These are phyloP conservation scores for Cladosporium sp. DNA, from an alignment of 2,329 filamentous ascomycete species.

Conservation along the genomic window DNA sequence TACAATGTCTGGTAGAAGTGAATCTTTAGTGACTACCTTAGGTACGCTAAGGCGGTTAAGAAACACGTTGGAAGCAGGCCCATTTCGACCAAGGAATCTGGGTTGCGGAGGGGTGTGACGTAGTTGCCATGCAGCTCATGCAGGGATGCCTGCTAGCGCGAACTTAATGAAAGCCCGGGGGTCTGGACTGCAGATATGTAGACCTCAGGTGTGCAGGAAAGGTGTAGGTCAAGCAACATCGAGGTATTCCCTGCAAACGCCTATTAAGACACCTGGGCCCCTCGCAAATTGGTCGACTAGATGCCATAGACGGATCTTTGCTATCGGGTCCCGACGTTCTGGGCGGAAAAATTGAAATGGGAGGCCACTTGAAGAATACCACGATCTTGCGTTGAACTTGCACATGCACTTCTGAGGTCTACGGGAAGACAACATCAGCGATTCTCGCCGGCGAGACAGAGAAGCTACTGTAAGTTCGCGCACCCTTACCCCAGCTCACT, in stretches of 20 bases:
- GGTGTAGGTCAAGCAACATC: not conserved
- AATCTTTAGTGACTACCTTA: not conserved
- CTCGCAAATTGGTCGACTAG: not conserved
- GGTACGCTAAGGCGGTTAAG: not conserved
- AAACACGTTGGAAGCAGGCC: not conserved
- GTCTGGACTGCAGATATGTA: slow-evolving; percentile 4
- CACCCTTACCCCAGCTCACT: not conserved
- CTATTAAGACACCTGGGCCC: not conserved
- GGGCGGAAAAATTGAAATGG: not conserved
- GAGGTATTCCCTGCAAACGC: not conserved
- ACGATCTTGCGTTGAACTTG: not conserved
- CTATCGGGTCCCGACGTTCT: not conserved
- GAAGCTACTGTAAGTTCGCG: not conserved
- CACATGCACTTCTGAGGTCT: not conserved
- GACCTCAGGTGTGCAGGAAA: not conserved
- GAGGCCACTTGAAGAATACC: not conserved
- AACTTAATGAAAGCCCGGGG: not conserved
- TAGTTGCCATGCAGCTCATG: not conserved
- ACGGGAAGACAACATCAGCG: not conserved
- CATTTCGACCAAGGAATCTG: not conserved
- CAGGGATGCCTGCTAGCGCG: not conserved
- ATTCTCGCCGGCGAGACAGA: not conserved
- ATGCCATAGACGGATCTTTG: not conserved
- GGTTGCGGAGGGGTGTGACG: not conserved
- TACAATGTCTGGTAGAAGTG: not conserved